Conservation (phyloP, 129 eudicot species). For the Ambrosia trifida region DNA sequence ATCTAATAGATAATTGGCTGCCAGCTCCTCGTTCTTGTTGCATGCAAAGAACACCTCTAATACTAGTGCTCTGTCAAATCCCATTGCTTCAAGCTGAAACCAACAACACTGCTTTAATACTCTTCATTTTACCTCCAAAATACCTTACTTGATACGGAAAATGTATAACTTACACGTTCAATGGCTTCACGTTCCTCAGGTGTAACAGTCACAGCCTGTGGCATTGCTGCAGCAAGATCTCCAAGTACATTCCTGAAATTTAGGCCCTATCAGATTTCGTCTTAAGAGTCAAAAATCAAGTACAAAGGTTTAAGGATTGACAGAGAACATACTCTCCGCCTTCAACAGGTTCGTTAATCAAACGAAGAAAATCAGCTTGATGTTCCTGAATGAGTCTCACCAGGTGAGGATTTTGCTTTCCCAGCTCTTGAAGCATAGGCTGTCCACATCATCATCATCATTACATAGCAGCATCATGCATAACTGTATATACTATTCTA, state of each 20-base stretch:
- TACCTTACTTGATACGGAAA: background rate
- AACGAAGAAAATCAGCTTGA: slow-evolving; percentile 87
- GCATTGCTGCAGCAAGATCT: slow-evolving; percentile 67
- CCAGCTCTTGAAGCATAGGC: slow-evolving; percentile 99
- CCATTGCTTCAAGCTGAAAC: slow-evolving; percentile 80
- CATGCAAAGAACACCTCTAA: slow-evolving; percentile 82
- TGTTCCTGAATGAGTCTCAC: slow-evolving; percentile 88
- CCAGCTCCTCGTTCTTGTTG: slow-evolving; percentile 84
- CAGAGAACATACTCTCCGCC: slow-evolving; percentile 65
- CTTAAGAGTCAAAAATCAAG: background rate
- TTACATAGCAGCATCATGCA: no score
- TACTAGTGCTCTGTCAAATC: slow-evolving; percentile 67
- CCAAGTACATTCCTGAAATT: slow-evolving; percentile 61
- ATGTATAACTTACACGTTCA: slow-evolving; percentile 60
- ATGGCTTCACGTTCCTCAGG: slow-evolving; percentile 92
- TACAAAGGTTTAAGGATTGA: background rate
- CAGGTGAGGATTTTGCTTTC: slow-evolving; percentile 86
- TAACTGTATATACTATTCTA: background rate
- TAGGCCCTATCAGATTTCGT: background rate
- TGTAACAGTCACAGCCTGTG: slow-evolving; percentile 79
- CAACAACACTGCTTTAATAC: background rate
- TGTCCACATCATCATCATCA: slow-evolving; percentile 34
- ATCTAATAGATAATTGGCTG: slow-evolving; percentile 79
- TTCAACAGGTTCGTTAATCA: slow-evolving; percentile 85
- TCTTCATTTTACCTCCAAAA: background rate